Conservation (phyloP, 495 filamentous ascomycete species). For the Filosporella fistucella region DNA sequence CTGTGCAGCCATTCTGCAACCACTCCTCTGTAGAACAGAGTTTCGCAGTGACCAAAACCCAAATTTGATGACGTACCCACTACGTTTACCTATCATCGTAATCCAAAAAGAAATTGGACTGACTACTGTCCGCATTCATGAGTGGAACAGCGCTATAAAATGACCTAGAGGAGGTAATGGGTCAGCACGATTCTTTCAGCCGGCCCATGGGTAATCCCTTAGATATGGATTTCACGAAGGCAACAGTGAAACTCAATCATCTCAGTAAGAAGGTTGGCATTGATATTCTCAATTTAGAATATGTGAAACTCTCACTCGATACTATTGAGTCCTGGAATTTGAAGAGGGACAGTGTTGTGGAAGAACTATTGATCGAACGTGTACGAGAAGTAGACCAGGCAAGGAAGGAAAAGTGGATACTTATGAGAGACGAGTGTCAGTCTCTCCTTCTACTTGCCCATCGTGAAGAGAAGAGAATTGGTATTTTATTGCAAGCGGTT, state of each 20-base stretch:
- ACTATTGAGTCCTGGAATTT: background rate
- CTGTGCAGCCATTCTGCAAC: too few relatives aligned
- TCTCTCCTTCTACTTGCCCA: background rate
- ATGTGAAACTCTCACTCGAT: background rate
- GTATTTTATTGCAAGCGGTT: conserved; percentile 3
- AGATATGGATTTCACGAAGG: background rate
- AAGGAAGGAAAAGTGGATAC: too few relatives aligned
- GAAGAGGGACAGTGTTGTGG: background rate
- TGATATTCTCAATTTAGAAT: too few relatives aligned
- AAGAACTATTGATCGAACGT: background rate
- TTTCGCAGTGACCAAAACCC: too few relatives aligned
- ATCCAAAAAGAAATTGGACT: background rate
- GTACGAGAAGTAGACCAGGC: too few relatives aligned
- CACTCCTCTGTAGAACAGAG: too few relatives aligned
- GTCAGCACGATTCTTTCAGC: conserved; percentile 1
- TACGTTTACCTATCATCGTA: background rate
- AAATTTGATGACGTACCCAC: too few relatives aligned
- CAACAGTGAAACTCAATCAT: conserved; percentile 1
- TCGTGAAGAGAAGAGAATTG: conserved; percentile 4
- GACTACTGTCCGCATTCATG: background rate
- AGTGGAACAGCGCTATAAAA: background rate
- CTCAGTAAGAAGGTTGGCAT: conserved; percentile 1
- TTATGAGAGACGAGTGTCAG: too few relatives aligned
- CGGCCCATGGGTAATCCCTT: conserved; percentile 1
- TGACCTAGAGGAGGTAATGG: conserved; percentile 5